Conservation (phyloP, 257 asterid genomes). For the Ophiorrhiza pumila region DNA sequence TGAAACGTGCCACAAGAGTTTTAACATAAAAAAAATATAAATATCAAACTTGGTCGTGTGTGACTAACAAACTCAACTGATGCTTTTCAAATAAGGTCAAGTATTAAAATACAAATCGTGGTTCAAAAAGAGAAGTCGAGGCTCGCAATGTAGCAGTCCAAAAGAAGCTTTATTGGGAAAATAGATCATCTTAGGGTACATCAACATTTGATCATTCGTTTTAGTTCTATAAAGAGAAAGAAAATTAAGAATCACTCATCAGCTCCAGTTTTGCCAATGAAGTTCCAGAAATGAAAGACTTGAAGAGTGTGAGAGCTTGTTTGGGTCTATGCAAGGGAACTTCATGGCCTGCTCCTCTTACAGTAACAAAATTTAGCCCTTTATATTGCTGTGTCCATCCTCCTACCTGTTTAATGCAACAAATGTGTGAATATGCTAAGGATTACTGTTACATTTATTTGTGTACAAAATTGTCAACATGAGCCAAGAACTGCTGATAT, state of each 20-base stretch:
- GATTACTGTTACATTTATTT: background rate
- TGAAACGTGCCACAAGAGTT: no score
- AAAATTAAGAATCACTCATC: slow-evolving; percentile 28
- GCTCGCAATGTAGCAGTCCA: no score
- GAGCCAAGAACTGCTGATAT: background rate
- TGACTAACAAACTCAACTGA: no score
- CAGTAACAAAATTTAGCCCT: slow-evolving; percentile 73
- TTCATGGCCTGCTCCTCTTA: slow-evolving; percentile 96
- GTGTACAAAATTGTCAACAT: background rate
- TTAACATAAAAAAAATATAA: no score
- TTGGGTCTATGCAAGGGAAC: slow-evolving; percentile 80
- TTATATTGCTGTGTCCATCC: slow-evolving; percentile 91
- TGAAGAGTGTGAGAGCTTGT: slow-evolving; percentile 64
- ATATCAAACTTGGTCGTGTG: no score
- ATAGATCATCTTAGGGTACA: no score
- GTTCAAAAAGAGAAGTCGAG: no score
- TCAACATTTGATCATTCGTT: no score
- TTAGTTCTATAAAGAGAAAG: no score
- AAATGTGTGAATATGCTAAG: background rate
- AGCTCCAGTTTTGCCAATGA: slow-evolving; percentile 54
- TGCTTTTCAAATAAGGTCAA: no score
- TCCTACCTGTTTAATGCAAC: slow-evolving; percentile 52
- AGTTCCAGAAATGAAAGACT: slow-evolving; percentile 58
- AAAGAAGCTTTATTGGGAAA: no score
- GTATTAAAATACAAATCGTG: no score